A percentile compares a stretch with the other conserved stretches of the same genome.
These are phyloP conservation scores for Geoglossum glabrum DNA, from an alignment of 495 filamentous ascomycete species.

Conservation along the genomic window DNA sequence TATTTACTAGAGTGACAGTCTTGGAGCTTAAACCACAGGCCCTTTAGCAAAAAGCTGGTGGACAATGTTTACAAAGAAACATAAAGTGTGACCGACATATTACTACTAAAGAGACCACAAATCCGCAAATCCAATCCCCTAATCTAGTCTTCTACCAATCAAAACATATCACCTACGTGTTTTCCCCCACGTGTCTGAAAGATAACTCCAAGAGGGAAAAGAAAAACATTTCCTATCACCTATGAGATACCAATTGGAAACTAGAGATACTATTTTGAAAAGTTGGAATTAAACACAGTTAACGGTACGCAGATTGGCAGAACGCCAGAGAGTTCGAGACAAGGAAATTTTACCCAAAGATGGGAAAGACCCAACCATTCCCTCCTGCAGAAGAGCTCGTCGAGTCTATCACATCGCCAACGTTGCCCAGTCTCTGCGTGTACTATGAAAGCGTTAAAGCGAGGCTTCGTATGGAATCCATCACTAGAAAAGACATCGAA, in stretches of 20 bases:
- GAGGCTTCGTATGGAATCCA: neutral
- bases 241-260: neutral
- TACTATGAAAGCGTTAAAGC: neutral
- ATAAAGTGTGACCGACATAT: neutral
- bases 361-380: neutral
- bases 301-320: neutral
- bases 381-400: neutral
- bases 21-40: neutral
- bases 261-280: neutral
- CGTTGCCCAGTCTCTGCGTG: neutral
- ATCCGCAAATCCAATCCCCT: neutral
- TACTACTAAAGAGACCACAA: neutral
- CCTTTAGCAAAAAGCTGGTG: neutral
- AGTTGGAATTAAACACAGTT: neutral
- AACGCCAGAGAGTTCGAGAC: neutral
- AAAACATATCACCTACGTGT: neutral
- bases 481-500: neutral
- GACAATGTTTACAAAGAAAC: conserved; percentile 1
- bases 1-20: conserved; percentile 2
- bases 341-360: neutral
- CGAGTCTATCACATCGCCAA: neutral
- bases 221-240: neutral
- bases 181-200: neutral
- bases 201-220: neutral
- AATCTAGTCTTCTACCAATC: neutral